A percentile compares a stretch with the other conserved stretches of the same genome.
Conservation (phyloP, 371 early-diverging fungal species). For the Saksenaea oblongispora region DNA sequence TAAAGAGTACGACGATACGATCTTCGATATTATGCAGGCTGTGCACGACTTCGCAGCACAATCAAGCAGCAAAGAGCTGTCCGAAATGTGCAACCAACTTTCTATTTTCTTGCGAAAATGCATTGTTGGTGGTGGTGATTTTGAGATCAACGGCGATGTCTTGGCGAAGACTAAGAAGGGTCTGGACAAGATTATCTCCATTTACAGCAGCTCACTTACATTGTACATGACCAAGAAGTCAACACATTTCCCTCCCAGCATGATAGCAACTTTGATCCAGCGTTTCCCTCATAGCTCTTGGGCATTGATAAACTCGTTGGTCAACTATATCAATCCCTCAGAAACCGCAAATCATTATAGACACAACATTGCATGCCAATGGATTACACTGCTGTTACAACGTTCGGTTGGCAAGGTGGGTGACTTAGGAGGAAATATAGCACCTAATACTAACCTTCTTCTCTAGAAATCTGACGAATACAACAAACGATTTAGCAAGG, state of each 20-base stretch:
- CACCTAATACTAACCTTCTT: slow-evolving; percentile 25
- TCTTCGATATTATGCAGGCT: slow-evolving; percentile 58
- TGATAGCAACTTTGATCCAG: slow-evolving; percentile 64
- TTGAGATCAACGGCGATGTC: slow-evolving; percentile 34
- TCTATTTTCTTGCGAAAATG: slow-evolving; percentile 58
- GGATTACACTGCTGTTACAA: slow-evolving; percentile 47
- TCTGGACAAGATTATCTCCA: slow-evolving; percentile 27
- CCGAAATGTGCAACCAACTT: slow-evolving; percentile 50
- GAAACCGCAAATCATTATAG: slow-evolving; percentile 67
- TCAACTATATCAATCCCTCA: slow-evolving; percentile 52
- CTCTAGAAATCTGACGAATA: slow-evolving; percentile 43
- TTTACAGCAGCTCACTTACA: slow-evolving; percentile 56
- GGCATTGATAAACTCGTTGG: slow-evolving; percentile 55
- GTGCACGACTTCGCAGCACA: slow-evolving; percentile 72
- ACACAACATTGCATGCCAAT: slow-evolving; percentile 61
- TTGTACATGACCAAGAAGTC: slow-evolving; percentile 74
- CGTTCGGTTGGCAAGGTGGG: slow-evolving; percentile 48
- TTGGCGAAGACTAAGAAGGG: slow-evolving; percentile 33
- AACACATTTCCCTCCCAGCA: slow-evolving; percentile 61
- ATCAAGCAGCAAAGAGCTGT: slow-evolving; percentile 46
- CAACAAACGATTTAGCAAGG: slow-evolving; percentile 23
- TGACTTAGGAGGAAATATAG: slow-evolving; percentile 11
- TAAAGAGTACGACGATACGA: slow-evolving; percentile 50
- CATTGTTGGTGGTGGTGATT: slow-evolving; percentile 55
- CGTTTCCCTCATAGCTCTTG: slow-evolving; percentile 68